Base-by-base conservation (phyloP, 768 basidiomycete genomes). In the Rhodosporidiobolus sp. region DNA sequence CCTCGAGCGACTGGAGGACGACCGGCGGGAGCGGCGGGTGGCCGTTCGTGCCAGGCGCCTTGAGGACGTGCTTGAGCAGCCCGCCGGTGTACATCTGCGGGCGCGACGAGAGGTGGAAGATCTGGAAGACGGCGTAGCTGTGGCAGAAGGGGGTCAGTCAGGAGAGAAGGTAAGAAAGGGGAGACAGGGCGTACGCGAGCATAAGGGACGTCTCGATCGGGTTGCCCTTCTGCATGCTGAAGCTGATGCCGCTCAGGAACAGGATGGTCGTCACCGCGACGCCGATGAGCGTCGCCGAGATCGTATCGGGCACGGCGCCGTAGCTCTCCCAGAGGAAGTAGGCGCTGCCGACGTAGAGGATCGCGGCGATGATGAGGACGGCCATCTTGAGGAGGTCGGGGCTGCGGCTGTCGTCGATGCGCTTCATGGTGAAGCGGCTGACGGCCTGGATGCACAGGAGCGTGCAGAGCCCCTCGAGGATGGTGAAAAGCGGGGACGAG, bases 141-240 rank as follows among this genome's bases (percentile, higher is more conserved):
- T 43, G 46, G 2, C 22, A 48, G 48, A 9, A 17, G 22, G 46
- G 26, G 12, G 67, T 63, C 5, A 63, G 62, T 17, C 7, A 46
- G 0, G 6, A 34, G 10, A 12, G 8, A 55, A 30, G 26, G 30
- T 0, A 19, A 54, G 43, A 49, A 20, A 9, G 38, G 14, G 38
- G 38, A 43, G 14, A 14, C 38, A 43, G 3, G 22, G 43, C 68
- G 32, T 50, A 76, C 75, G 76, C 75, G 20, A 77, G 70, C 69
- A 78, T 77, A 20, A 79, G 70, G 22, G 59, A 48, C 26, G 79
- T 76, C 72, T 79, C 79, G 32, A 79, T 77, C 7, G 76, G 75
- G 65, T 75, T 78, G 32, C 79, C 79, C 49, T 74, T 71, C 14
- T 74, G 67, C 35, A 76, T 46, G 24, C 67, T 67, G 60, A 79